phyloP scores from a whole-genome alignment of 2,329 filamentous ascomycete genomes.

The Cladobotryum mycophilum region DNA sequence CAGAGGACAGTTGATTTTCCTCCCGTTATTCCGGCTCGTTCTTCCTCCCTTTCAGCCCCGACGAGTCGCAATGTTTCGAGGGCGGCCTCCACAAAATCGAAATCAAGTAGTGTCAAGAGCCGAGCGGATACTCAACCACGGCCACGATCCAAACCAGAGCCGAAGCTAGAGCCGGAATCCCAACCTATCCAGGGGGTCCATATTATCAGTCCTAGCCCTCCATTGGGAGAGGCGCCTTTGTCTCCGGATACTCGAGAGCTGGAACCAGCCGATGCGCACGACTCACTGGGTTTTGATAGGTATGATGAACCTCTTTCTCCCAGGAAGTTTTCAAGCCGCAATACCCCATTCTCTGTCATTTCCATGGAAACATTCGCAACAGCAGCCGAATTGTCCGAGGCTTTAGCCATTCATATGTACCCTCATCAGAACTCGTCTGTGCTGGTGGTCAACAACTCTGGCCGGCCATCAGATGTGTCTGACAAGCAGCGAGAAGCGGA shows the following conservation, averaged over 20 bases:
- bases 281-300: slow-evolving; percentile 39
- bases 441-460: slow-evolving; percentile 52
- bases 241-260: slow-evolving; percentile 1
- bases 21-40: slow-evolving; percentile 49
- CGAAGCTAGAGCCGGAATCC: neutral
- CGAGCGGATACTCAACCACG: neutral
- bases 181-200: slow-evolving; percentile 4
- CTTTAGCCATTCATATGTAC: slow-evolving; percentile 55
- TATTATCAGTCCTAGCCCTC: slow-evolving; percentile 3
- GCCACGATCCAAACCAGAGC: neutral
- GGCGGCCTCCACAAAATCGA: slow-evolving; percentile 43
- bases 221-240: neutral
- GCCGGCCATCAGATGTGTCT: slow-evolving; percentile 42
- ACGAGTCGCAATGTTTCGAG: slow-evolving; percentile 53
- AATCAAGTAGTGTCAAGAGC: neutral
- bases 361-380: slow-evolving; percentile 58
- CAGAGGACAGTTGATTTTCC: slow-evolving; percentile 56
- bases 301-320: slow-evolving; percentile 49
- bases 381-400: slow-evolving; percentile 58
- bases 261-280: slow-evolving; percentile 24
- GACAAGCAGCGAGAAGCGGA: slow-evolving; percentile 23
- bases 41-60: slow-evolving; percentile 56
- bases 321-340: slow-evolving; percentile 47
- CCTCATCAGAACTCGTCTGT: slow-evolving; percentile 60
- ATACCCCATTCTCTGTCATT: slow-evolving; percentile 56